These are phyloP conservation scores for Barnettozyma salicaria DNA, from an alignment of 805 yeast genomes.

Conservation along the genomic window DNA sequence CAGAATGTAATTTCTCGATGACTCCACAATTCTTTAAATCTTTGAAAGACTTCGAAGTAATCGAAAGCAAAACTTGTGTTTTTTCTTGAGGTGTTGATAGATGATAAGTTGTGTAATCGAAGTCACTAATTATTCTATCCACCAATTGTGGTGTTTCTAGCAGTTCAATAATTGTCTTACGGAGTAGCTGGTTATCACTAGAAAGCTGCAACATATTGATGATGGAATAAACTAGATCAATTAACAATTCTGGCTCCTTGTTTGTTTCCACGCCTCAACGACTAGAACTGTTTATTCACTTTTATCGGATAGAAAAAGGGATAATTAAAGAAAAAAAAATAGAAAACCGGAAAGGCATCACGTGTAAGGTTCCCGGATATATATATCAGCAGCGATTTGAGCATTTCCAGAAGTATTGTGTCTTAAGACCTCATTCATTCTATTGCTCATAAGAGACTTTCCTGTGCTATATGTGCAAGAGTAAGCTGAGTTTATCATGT, in stretches of 20 bases:
- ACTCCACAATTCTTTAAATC: conserved; percentile 70
- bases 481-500: no score
- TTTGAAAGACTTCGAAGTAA: conserved; percentile 69
- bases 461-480: no score
- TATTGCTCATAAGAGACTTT: no score
- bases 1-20: conserved; percentile 42
- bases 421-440: no score
- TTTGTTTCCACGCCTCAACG: not conserved
- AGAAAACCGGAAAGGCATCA: no score
- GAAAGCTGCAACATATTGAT: conserved; percentile 86
- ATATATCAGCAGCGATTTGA: no score
- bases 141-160: conserved; percentile 49
- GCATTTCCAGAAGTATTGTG: no score
- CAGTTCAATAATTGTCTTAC: conserved; percentile 73
- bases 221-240: no score
- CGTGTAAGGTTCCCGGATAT: no score
- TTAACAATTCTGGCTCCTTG: not conserved
- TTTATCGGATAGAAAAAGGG: conserved; percentile 5
- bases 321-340: not conserved
- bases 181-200: conserved; percentile 74
- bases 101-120: conserved; percentile 93
- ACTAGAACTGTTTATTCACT: conserved; percentile 3
- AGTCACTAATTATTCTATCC: conserved; percentile 89
- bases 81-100: conserved; percentile 81
- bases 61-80: conserved; percentile 56